phyloP scores from a whole-genome alignment of 2,329 filamentous ascomycete species.

The Cytospora leucostoma region DNA sequence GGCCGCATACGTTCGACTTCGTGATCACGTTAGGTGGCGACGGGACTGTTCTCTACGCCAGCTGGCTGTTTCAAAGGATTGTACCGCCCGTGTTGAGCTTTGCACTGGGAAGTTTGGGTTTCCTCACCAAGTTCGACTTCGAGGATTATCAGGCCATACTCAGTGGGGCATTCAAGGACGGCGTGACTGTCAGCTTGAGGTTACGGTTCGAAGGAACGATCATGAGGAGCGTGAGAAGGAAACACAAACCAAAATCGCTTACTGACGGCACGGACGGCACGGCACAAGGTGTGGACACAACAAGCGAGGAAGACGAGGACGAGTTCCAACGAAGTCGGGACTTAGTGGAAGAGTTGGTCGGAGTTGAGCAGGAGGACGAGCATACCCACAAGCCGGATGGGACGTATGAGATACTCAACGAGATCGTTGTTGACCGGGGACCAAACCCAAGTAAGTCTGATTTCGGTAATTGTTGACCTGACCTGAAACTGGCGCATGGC shows the following conservation, averaged over 20 bases:
- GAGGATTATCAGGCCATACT: constrained; percentile 70
- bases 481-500: not conserved
- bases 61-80: constrained; percentile 94
- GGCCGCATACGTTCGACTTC: constrained; percentile 90
- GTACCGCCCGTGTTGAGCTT: constrained; percentile 94
- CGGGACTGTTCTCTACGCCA: constrained; percentile 94
- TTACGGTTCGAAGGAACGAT: constrained; percentile 91
- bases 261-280: constrained; percentile 21
- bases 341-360: constrained; percentile 86
- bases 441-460: constrained; percentile 78
- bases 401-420: constrained; percentile 89
- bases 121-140: constrained; percentile 96
- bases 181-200: constrained; percentile 84
- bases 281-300: not conserved
- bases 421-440: constrained; percentile 93
- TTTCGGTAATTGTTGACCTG: constrained; percentile 4
- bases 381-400: constrained; percentile 83
- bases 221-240: constrained; percentile 71
- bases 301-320: constrained; percentile 41
- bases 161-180: constrained; percentile 72
- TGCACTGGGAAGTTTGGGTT: constrained; percentile 86
- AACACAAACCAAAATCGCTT: constrained; percentile 11
- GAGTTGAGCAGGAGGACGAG: constrained; percentile 79
- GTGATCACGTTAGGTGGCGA: constrained; percentile 90
- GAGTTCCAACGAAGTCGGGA: constrained; percentile 54